Evolutionary conservation across 2,329 filamentous ascomycete species (phyloP), one percentile per base, ranked within the genome.

Genomic region (Zarea fungicola): DNA sequence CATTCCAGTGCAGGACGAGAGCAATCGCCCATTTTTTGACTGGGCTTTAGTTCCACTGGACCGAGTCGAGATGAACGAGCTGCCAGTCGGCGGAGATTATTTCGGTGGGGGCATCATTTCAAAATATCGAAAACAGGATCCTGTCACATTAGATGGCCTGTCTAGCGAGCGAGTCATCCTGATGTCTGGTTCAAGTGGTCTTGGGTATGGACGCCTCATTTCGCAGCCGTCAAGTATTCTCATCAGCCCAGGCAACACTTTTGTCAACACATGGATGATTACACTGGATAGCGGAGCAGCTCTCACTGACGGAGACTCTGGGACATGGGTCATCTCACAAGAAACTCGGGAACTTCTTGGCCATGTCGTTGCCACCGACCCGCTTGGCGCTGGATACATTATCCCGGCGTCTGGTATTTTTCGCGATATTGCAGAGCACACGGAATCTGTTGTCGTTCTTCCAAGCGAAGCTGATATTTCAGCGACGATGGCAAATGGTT

Each of bases 381-480:
- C 1, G 8, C 8, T 36, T 21, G 46, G 28, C 7, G 9, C 19
- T 4, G 37, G 16, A 9, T 46, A 46, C 10, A 21, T 48, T 25
- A 8, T 48, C 16, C 28, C 19, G 14, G 36, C 29, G 5, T 6
- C 8, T 6, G 36, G 42, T 13, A 42, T 48, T n/a, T 42, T 48
- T 32, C 6, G 31, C 22, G 46, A 48, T 11, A 48, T 48, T n/a
- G 13, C 25, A n/a, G n/a, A n/a, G n/a, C n/a, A n/a, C n/a, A n/a
- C n/a, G n/a, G n/a, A n/a, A n/a, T n/a, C n/a, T n/a, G 19, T 21
- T 8, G 28, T 34, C 18, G 13, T 2, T 23, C 19, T 43, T 10
- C 41, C 41, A 9, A 32, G 9, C 5, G 7, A 13, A 9, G 1
- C 14, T 8, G 25, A 31, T 29, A 21, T 42, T 11, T 14, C n/a